Conservation (phyloP, 768 basidiomycete species). For the Pleurotus giganteus region DNA sequence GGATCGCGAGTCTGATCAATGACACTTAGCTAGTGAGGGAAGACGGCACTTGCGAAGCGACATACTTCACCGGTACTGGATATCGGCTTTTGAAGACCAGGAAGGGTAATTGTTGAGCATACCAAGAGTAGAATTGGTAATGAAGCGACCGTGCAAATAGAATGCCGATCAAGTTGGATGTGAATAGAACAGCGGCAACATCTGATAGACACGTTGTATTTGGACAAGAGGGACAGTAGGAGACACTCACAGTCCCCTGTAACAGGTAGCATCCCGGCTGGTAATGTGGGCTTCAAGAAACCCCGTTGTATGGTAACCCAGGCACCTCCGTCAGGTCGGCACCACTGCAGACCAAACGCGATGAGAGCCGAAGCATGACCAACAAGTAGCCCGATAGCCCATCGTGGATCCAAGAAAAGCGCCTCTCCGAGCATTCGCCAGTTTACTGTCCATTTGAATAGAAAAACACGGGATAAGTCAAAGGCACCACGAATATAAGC, state of each 20-base stretch:
- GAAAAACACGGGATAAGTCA: constrained; percentile 82
- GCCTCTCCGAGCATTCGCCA: constrained; percentile 86
- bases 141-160: constrained; percentile 92
- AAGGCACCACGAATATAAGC: constrained; percentile 80
- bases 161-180: constrained; percentile 90
- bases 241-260: constrained; percentile 61
- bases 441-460: constrained; percentile 98
- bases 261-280: constrained; percentile 45
- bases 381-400: constrained; percentile 61
- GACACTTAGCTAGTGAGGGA: constrained; percentile 9
- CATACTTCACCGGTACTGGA: constrained; percentile 61
- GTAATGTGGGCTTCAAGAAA: constrained; percentile 44
- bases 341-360: constrained; percentile 79
- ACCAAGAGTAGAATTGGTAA: constrained; percentile 99
- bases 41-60: constrained; percentile 7
- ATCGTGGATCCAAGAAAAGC: constrained; percentile 65
- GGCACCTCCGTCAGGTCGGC: constrained; percentile 67
- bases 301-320: constrained; percentile 52
- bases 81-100: constrained; percentile 73
- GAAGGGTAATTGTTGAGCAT: constrained; percentile 87
- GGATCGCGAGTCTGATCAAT: constrained; percentile 51
- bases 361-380: constrained; percentile 62
- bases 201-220: constrained; percentile 41
- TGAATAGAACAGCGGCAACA: constrained; percentile 79
- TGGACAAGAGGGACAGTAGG: constrained; percentile 11